Conservation (phyloP, 768 basidiomycete genomes). For the Tulasnella sp. region DNA sequence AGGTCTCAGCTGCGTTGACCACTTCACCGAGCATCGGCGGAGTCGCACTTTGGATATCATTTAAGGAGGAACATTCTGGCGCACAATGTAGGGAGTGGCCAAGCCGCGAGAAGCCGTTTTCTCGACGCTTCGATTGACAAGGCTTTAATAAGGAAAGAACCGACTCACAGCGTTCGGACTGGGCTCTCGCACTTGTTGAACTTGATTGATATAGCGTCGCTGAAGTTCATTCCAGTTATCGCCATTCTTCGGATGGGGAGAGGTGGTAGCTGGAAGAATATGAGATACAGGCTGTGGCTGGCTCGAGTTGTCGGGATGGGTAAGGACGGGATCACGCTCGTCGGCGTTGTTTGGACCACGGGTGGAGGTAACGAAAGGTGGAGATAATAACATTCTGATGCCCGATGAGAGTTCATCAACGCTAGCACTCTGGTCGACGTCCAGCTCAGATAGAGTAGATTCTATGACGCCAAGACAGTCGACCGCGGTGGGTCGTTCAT, state of each 20-base stretch:
- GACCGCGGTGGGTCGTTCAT: background rate
- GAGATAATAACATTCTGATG: background rate
- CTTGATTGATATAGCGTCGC: background rate
- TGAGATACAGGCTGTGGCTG: background rate
- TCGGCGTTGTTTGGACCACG: background rate
- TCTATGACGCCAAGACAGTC: background rate
- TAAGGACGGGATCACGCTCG: background rate
- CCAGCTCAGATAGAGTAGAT: background rate
- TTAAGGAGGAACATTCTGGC: background rate
- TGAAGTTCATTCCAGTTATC: background rate
- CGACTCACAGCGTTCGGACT: background rate
- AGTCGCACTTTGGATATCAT: too few species aligned
- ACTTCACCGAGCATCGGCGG: background rate
- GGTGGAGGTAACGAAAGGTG: background rate
- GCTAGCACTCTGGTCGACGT: background rate
- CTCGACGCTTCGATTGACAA: background rate
- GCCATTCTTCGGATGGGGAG: background rate
- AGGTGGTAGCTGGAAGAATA: background rate
- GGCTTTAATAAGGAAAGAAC: background rate
- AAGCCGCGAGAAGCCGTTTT: background rate
- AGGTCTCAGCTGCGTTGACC: background rate
- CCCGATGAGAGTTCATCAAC: background rate
- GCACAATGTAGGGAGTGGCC: background rate
- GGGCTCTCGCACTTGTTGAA: background rate
- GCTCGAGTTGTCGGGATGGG: background rate